Base-by-base conservation (phyloP, 2,329 filamentous ascomycete genomes). In the Didymella pinodella region DNA sequence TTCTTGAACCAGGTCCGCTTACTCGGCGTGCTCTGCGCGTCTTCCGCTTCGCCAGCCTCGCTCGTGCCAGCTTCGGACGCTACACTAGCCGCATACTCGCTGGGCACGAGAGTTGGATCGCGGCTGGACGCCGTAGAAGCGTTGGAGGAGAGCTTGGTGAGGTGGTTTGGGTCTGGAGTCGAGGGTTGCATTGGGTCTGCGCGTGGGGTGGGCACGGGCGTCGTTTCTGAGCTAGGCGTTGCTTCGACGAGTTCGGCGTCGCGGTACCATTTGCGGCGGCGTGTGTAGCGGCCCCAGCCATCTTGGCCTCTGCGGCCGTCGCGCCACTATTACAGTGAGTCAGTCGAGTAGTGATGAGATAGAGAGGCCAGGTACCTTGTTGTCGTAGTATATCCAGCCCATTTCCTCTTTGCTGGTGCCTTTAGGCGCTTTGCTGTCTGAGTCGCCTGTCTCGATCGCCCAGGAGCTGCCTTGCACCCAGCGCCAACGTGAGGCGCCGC, bases 321-420 rank as follows among this genome's bases (percentile, higher is more conserved):
- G 75, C 93, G 89, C 95, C 95, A 99, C 90, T 96, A 25, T 20
- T 11, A 22, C 22, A 14, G 6, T 7, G 16, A 16, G 29, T 73
- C 46, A 75, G 65, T 52, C 40, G 28, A n/a, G 16, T 14, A 10
- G 10, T 8, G 14, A 31, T 11, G n/a, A 14, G 10, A n/a, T 32
- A 28, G 38, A 8, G 20, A 32, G 34, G 7, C 29, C 54, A 32
- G 3, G 22, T 80, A 92, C 92, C 88, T 97, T 97, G 75, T 94
- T 98, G 72, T 99, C 95, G 74, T 97, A 99, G 77, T 95, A 99
- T 36, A 97, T 92, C 95, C 95, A 99, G 1, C 93, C 95, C 66
- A 89, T 88, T 3, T 82, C 80, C n/a, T 75, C 76, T 12, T 69
- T 71, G 7, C 73, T 71, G 12, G 61, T 67, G 7, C 66, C 69